Evolutionary conservation across 2,329 filamentous ascomycete genomes (phyloP), one percentile per base, ranked within the genome.

Genomic region (Ceratocystis destructans): DNA sequence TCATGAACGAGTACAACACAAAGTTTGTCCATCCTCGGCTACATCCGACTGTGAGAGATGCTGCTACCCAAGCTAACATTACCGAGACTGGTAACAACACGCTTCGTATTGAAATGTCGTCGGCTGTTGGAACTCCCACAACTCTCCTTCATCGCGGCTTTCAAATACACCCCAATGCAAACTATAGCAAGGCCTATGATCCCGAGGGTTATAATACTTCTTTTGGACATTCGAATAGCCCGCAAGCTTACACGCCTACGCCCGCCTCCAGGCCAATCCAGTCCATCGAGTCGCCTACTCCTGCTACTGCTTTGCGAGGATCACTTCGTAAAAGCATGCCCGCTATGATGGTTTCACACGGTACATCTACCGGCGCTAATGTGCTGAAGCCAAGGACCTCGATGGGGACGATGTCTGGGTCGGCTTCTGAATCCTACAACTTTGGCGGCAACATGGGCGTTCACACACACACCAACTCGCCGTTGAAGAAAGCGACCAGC

Each of bases 1-100:
- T 97, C 4, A 81, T 97, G 76, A 87, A 91, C 73, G 94, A 99
- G 76, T 99, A 99, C 73, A 90, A 97, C 73, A 89, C 85, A 71
- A 99, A 99, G 77, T 96, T 88, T 72, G 94, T 99, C 0, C 90
- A 95, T 72, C 94, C 94, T 1, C 83, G 87, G 10, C 83, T 96
- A n/a, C 89, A 95, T 71, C 89, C 88, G 6, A 79, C 88, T 4
- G 89, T 95, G 70, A 77, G 83, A 65, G 82, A 85, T 84, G 90
- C 93, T 1, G 88, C 85, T 5, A 94, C 88, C 0, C 93, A 97
- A 74, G 87, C 87, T 67, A 84, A 83, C 48, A 75, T 76, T 59
- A 78, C 80, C 17, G 75, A 78, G 7, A 75, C 75, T 7, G 71
- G 73, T 6, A 65, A 65, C 20, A 75, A 77, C 44, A 72, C 74